Evolutionary conservation across 371 early-diverging fungal species (phyloP).

Genomic region (Mortierella polycephala): DNA sequence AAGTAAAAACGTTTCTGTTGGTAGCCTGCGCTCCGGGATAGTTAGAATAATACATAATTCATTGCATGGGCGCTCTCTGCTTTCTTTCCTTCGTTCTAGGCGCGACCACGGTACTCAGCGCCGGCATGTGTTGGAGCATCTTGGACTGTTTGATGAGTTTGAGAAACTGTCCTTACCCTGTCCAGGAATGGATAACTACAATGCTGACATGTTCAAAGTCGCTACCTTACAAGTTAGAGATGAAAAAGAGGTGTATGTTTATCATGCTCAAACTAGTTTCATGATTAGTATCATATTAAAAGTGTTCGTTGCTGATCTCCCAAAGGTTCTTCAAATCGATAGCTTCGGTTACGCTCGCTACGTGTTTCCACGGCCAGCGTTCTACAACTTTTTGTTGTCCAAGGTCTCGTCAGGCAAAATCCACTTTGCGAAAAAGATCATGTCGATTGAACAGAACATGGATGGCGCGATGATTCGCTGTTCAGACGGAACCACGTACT

Average conservation of each 20-base stretch:
- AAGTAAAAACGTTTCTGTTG: background rate
- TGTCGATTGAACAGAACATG: constrained; percentile 13
- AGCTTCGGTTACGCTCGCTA: constrained; percentile 28
- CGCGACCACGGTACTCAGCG: constrained; percentile 14
- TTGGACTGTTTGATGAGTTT: constrained; percentile 14
- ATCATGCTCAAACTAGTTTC: background rate
- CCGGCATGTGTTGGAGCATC: constrained; percentile 25
- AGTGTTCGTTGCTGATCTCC: background rate
- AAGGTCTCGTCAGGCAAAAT: constrained; percentile 18
- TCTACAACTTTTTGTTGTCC: constrained; percentile 21
- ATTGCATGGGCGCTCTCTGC: background rate
- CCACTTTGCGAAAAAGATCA: constrained; percentile 23
- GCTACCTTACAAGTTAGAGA: constrained; percentile 11
- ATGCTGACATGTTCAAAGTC: constrained; percentile 13
- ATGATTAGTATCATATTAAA: background rate
- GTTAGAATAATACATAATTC: background rate
- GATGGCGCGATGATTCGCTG: constrained; percentile 22
- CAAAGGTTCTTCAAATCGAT: background rate
- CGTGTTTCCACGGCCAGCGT: constrained; percentile 24
- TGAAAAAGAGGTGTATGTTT: constrained; percentile 2
- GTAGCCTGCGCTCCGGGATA: too few relatives aligned
- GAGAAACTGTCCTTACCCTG: constrained; percentile 8
- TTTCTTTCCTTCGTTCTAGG: constrained; percentile 7
- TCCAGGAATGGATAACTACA: constrained; percentile 10
- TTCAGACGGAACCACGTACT: constrained; percentile 14